These are phyloP conservation scores for Bodo saltans DNA, from an alignment of 78 protist species.

Conservation along the genomic window DNA sequence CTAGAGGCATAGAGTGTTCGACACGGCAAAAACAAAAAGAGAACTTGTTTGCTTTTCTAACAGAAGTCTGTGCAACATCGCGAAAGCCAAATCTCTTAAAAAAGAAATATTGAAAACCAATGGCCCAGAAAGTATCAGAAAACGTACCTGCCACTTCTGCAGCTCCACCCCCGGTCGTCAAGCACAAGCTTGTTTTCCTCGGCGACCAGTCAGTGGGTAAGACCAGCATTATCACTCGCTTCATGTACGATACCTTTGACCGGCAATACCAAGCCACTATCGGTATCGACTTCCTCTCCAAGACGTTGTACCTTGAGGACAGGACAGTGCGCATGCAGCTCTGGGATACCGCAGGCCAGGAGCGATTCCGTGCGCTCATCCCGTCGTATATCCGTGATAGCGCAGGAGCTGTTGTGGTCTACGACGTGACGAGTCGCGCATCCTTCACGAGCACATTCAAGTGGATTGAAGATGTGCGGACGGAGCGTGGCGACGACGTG, in stretches of 20 bases:
- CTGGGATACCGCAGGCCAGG: conserved; percentile 92
- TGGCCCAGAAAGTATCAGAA: no score
- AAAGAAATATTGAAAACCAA: no score
- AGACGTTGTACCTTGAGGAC: conserved; percentile 91
- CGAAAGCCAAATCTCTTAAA: no score
- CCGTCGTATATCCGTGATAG: conserved; percentile 96
- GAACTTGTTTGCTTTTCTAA: no score
- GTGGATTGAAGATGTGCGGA: conserved; percentile 92
- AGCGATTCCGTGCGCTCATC: conserved; percentile 85
- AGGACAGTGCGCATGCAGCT: conserved; percentile 92
- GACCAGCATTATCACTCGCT: conserved; percentile 91
- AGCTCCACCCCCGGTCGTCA: no score
- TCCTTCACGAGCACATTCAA: conserved; percentile 69
- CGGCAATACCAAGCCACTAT: conserved; percentile 90
- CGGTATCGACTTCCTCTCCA: conserved; percentile 94
- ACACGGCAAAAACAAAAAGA: no score
- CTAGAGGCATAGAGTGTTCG: no score
- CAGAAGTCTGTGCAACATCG: no score
- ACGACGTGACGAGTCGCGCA: conserved; percentile 88
- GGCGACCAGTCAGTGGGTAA: conserved; percentile 84
- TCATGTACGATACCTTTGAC: conserved; percentile 97
- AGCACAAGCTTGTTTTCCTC: conserved; percentile 79
- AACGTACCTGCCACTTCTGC: no score
- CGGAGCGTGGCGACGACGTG: conserved; percentile 86
- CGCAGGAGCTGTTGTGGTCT: conserved; percentile 92